Evolutionary conservation across 106 monocot species (phyloP).

Genomic region (Vanilla planifolia): DNA sequence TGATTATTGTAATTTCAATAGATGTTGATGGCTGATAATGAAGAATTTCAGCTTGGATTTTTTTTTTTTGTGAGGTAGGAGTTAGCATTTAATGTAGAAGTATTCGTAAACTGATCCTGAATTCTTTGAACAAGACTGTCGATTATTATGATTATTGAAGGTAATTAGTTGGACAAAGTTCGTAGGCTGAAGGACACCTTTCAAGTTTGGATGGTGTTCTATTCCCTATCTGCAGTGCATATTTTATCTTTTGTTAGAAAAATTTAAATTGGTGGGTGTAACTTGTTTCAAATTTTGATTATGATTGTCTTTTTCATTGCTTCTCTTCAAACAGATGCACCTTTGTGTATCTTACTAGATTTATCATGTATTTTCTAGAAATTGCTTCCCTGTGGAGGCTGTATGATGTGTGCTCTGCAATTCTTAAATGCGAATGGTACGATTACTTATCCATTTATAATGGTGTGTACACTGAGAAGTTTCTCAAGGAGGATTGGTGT

Average conservation of each 20-base stretch:
- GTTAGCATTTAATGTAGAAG: too few species aligned
- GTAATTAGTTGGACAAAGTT: too few species aligned
- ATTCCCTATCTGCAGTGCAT: too few species aligned
- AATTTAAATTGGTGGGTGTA: not conserved
- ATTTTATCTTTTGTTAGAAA: not conserved
- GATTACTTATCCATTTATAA: slow-evolving; percentile 19
- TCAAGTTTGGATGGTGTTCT: too few species aligned
- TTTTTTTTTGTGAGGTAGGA: too few species aligned
- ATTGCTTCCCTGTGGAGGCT: slow-evolving; percentile 27
- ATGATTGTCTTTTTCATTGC: not conserved
- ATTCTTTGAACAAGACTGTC: too few species aligned
- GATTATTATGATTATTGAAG: too few species aligned
- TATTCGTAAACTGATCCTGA: too few species aligned
- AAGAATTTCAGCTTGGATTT: too few species aligned
- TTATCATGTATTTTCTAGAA: not conserved
- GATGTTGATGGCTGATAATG: too few species aligned
- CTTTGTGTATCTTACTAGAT: not conserved
- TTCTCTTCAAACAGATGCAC: not conserved
- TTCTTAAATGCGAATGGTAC: slow-evolving; percentile 56
- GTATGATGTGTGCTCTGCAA: slow-evolving; percentile 37
- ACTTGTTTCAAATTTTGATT: not conserved
- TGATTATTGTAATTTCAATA: too few species aligned
- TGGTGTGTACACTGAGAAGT: slow-evolving; percentile 36
- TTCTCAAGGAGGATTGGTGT: slow-evolving; percentile 62
- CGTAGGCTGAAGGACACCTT: too few species aligned